Conservation (phyloP, 2,329 filamentous ascomycete genomes). For the Aquanectria penicillioides region DNA sequence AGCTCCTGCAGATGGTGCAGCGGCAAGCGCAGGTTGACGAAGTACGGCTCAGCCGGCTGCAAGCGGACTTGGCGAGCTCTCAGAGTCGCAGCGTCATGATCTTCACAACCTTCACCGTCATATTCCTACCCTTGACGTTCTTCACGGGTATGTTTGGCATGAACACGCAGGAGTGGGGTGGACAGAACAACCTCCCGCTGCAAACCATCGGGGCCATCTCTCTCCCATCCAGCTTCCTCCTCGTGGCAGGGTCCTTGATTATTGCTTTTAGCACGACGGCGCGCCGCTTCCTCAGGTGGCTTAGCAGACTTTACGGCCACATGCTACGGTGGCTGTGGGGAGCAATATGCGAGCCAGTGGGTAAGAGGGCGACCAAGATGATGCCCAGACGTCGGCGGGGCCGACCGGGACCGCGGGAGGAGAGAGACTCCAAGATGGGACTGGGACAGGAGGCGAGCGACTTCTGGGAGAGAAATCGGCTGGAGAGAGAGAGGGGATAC, state of each 20-base stretch:
- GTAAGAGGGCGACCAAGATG: slow-evolving; percentile 17
- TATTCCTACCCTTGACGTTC: slow-evolving; percentile 72
- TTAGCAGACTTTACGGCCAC: slow-evolving; percentile 25
- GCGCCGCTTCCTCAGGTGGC: slow-evolving; percentile 44
- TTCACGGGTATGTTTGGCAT: slow-evolving; percentile 74
- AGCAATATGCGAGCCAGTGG: slow-evolving; percentile 36
- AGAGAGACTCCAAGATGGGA: slow-evolving; percentile 27
- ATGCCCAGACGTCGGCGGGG: slow-evolving; percentile 26
- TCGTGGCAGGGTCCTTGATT: slow-evolving; percentile 62
- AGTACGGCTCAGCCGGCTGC: slow-evolving; percentile 68
- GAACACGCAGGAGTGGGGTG: slow-evolving; percentile 71
- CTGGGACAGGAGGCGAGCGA: slow-evolving; percentile 49
- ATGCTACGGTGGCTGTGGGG: slow-evolving; percentile 35
- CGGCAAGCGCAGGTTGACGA: slow-evolving; percentile 74
- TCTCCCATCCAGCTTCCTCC: slow-evolving; percentile 56
- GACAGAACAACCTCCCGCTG: slow-evolving; percentile 55
- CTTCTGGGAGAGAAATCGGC: slow-evolving; percentile 53
- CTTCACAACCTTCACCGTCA: slow-evolving; percentile 71
- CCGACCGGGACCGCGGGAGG: slow-evolving; percentile 30
- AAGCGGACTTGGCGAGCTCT: slow-evolving; percentile 70
- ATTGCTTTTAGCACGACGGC: slow-evolving; percentile 65
- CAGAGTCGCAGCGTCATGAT: slow-evolving; percentile 73
- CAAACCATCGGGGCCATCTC: slow-evolving; percentile 58
- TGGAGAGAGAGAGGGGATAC: slow-evolving; percentile 53
- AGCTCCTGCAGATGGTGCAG: slow-evolving; percentile 73